These are phyloP conservation scores for Fusarium sororula DNA, from an alignment of 2,329 filamentous ascomycete species.

Conservation along the genomic window DNA sequence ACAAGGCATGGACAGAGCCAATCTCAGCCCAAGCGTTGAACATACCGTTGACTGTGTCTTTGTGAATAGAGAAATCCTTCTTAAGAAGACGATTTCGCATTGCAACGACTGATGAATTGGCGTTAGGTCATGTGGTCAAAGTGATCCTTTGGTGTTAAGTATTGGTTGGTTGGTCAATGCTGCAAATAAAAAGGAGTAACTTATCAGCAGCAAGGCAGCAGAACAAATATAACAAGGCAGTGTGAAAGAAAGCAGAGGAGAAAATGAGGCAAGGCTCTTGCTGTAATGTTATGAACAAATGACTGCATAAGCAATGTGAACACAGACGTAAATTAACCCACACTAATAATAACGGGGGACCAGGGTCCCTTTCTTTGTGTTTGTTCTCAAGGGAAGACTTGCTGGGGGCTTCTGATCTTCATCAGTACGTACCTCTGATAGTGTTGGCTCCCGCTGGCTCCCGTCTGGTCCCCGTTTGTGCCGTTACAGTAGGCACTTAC, in stretches of 20 bases:
- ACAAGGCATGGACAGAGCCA: not conserved
- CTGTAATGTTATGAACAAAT: not conserved
- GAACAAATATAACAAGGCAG: not conserved
- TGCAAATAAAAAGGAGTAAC: not conserved
- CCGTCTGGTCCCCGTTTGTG: constrained; percentile 19
- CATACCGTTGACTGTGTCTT: constrained; percentile 43
- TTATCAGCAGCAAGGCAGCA: not conserved
- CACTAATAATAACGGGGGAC: not conserved
- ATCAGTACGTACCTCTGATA: constrained; percentile 3
- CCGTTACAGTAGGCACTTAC: constrained; percentile 12
- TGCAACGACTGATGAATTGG: constrained; percentile 9
- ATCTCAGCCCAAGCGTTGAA: not conserved
- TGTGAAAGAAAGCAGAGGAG: not conserved
- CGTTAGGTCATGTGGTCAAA: not conserved
- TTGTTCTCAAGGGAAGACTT: constrained; percentile 16
- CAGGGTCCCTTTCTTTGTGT: constrained; percentile 5
- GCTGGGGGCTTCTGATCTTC: constrained; percentile 12
- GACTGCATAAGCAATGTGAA: constrained; percentile 11
- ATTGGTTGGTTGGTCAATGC: constrained; percentile 24
- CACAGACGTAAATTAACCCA: not conserved
- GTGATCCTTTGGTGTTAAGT: not conserved
- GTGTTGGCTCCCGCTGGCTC: constrained; percentile 27
- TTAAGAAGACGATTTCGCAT: constrained; percentile 49
- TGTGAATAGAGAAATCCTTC: constrained; percentile 49
- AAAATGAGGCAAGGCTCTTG: constrained; percentile 1